phyloP scores from a whole-genome alignment of 2,329 filamentous ascomycete species.

The Colletotrichum musicola region DNA sequence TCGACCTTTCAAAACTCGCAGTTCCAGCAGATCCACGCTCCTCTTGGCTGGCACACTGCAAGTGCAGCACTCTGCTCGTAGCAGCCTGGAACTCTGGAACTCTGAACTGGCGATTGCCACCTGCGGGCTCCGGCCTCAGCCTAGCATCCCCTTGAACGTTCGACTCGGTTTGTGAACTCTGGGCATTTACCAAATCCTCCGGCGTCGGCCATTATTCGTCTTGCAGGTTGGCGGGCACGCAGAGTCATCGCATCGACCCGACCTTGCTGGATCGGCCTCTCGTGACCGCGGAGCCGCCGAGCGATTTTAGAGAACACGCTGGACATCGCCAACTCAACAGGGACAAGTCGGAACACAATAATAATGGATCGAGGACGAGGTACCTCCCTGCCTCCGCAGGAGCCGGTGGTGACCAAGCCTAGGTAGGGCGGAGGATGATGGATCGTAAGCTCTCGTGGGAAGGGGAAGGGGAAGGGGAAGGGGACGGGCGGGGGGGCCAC shows the following conservation, averaged over 20 bases:
- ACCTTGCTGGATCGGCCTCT: background rate
- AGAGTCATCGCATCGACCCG: slow-evolving; percentile 14
- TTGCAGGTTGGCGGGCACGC: background rate
- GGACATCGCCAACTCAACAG: background rate
- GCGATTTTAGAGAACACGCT: background rate
- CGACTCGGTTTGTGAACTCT: slow-evolving; percentile 4
- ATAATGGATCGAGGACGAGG: background rate
- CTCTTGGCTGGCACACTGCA: slow-evolving; percentile 28
- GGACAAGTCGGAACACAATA: slow-evolving; percentile 3
- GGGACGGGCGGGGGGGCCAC: background rate
- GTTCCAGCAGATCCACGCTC: slow-evolving; percentile 6
- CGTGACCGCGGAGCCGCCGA: background rate
- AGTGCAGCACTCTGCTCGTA: slow-evolving; percentile 26
- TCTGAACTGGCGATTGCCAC: slow-evolving; percentile 32
- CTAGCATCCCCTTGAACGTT: slow-evolving; percentile 31
- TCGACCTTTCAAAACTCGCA: no score
- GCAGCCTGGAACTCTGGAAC: slow-evolving; percentile 30
- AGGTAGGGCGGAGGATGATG: background rate
- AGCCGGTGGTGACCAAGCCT: background rate
- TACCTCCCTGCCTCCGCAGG: background rate
- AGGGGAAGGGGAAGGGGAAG: no score
- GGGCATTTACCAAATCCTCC: slow-evolving; percentile 3
- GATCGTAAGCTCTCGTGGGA: slow-evolving; percentile 7
- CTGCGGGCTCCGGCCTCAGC: slow-evolving; percentile 22
- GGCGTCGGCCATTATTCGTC: slow-evolving; percentile 6